Percentiles rank a stretch among this genome's conserved stretches.
Conservation (phyloP, 805 yeast species). For the Wickerhamiella galacta region DNA sequence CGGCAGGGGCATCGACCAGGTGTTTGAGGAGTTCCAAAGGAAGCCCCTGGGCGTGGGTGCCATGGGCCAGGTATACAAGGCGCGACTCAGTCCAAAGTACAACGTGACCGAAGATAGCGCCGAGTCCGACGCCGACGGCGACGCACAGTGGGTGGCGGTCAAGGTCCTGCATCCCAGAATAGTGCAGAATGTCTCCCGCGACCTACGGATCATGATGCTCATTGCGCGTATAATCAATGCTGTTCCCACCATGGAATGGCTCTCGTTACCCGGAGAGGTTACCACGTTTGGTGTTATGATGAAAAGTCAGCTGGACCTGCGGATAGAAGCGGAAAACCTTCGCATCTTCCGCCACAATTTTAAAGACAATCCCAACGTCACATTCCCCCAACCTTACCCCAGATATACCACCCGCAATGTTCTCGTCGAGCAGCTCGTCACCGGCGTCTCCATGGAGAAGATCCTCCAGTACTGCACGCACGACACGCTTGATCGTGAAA, state of each 20-base stretch:
- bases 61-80: slow-evolving; percentile 87
- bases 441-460: slow-evolving; percentile 68
- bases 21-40: slow-evolving; percentile 62
- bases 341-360: slow-evolving; percentile 57
- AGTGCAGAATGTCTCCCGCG: slow-evolving; percentile 53
- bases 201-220: slow-evolving; percentile 64
- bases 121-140: slow-evolving; percentile 3
- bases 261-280: slow-evolving; percentile 86
- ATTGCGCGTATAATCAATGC: slow-evolving; percentile 55
- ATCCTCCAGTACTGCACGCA: slow-evolving; percentile 30
- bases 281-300: slow-evolving; percentile 71
- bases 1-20: slow-evolving; percentile 44
- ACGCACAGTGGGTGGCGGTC: slow-evolving; percentile 50
- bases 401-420: slow-evolving; percentile 51
- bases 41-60: slow-evolving; percentile 94
- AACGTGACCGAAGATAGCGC: slow-evolving; percentile 8
- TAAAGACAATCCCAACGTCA: slow-evolving; percentile 36
- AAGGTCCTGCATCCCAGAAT: slow-evolving; percentile 88
- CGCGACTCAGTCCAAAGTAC: slow-evolving; percentile 31
- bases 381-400: slow-evolving; percentile 65
- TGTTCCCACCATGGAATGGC: slow-evolving; percentile 95
- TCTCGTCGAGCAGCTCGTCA: slow-evolving; percentile 69
- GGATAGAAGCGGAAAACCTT: slow-evolving; percentile 78
- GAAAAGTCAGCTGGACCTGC: slow-evolving; percentile 73
- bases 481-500: slow-evolving; percentile 27